Evolutionary conservation across 2,329 filamentous ascomycete species (phyloP).

Genomic region (Colletotrichum lupini): DNA sequence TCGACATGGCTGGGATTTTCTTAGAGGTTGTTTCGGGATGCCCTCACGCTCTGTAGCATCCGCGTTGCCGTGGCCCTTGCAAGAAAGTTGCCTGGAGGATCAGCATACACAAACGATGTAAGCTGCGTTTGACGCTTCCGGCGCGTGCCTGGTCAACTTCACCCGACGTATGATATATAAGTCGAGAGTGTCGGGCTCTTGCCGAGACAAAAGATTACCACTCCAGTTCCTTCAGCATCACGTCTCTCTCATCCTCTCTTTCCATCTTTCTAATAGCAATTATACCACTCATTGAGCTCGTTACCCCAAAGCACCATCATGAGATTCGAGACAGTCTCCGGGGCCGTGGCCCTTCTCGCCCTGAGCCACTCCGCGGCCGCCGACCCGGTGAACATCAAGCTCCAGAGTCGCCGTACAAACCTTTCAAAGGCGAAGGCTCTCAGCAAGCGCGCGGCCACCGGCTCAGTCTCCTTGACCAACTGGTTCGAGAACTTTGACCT

Average conservation of each 20-base stretch:
- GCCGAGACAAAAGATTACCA: neutral
- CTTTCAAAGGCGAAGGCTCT: neutral
- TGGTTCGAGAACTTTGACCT: conserved; percentile 16
- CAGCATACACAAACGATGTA: neutral
- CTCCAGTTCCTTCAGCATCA: neutral
- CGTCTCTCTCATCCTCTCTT: neutral
- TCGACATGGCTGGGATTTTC: neutral
- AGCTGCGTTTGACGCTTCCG: neutral
- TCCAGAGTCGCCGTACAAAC: neutral
- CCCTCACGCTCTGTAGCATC: neutral
- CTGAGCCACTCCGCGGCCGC: neutral
- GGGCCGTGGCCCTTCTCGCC: neutral
- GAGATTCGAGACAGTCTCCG: neutral
- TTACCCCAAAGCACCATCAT: neutral
- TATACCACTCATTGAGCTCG: neutral
- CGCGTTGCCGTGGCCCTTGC: neutral
- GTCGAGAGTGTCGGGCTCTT: neutral
- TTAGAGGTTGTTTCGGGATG: neutral
- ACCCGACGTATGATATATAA: neutral
- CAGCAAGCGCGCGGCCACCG: neutral
- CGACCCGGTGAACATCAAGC: neutral
- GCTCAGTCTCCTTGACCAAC: conserved; percentile 1
- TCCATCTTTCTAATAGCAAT: neutral
- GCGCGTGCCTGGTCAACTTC: neutral
- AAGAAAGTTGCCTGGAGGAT: neutral